A percentile compares a stretch with the other conserved stretches of the same genome.
These are phyloP conservation scores for Lasiodiplodia theobromae DNA, from an alignment of 2,329 filamentous ascomycete genomes.

Conservation along the genomic window DNA sequence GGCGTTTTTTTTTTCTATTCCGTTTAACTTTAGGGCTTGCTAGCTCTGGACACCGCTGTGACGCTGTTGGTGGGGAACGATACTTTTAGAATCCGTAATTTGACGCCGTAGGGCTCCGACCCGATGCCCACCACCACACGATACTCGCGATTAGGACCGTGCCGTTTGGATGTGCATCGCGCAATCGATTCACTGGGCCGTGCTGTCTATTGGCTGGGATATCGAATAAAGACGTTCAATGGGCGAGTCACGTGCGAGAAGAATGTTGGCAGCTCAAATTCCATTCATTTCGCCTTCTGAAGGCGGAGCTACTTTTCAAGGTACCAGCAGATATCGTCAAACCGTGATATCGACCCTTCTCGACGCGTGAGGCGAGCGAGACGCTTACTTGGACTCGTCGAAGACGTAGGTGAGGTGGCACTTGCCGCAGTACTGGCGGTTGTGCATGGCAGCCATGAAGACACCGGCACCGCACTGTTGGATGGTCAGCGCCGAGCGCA, in stretches of 20 bases:
- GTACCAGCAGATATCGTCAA: slow-evolving; percentile 23
- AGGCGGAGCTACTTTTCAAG: slow-evolving; percentile 19
- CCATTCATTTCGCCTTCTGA: slow-evolving; percentile 10
- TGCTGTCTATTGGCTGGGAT: background rate
- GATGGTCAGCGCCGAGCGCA: slow-evolving; percentile 8
- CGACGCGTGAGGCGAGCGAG: background rate
- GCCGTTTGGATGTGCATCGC: background rate
- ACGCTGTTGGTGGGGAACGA: background rate
- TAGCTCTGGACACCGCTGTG: background rate
- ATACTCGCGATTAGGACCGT: background rate
- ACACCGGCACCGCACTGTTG: slow-evolving; percentile 95
- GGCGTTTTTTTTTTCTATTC: background rate
- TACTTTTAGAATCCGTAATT: background rate
- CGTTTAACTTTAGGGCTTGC: background rate
- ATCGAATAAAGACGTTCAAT: no score
- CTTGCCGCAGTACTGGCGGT: slow-evolving; percentile 93
- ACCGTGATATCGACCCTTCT: slow-evolving; percentile 21
- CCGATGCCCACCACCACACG: background rate
- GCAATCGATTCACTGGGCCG: background rate
- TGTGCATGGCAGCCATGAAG: slow-evolving; percentile 99
- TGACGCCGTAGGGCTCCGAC: background rate
- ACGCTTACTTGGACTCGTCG: slow-evolving; percentile 66
- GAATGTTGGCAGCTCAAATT: background rate
- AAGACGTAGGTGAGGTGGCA: slow-evolving; percentile 77
- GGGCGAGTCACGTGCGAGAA: background rate